A percentile compares a stretch with the other conserved stretches of the same genome.
phyloP scores from a whole-genome alignment of 805 yeast genomes.

The Komagataella phaffii region DNA sequence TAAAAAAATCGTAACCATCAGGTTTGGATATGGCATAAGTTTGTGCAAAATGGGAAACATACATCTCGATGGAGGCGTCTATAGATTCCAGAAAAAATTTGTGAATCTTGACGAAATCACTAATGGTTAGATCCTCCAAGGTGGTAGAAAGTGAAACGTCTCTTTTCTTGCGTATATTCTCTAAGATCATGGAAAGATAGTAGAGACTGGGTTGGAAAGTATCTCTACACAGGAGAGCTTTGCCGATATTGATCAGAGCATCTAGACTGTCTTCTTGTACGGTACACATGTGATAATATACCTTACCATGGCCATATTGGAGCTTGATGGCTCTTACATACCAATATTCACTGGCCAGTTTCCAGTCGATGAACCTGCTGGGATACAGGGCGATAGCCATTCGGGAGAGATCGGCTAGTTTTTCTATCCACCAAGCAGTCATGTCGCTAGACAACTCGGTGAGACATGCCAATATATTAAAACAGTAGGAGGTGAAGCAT shows the following conservation, averaged over 20 bases:
- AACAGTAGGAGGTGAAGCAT: constrained; percentile 62
- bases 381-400: constrained; percentile 83
- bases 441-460: constrained; percentile 42
- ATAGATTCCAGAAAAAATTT: constrained; percentile 53
- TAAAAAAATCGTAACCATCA: constrained; percentile 6
- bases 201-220: constrained; percentile 78
- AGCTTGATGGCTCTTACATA: constrained; percentile 60
- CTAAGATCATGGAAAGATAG: constrained; percentile 65
- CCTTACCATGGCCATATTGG: constrained; percentile 73
- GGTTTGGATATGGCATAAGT: constrained; percentile 38
- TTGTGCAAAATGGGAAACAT: constrained; percentile 50
- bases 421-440: constrained; percentile 74
- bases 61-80: constrained; percentile 11
- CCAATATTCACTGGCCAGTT: constrained; percentile 73
- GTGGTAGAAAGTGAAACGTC: constrained; percentile 38
- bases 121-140: constrained; percentile 34
- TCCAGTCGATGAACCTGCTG: constrained; percentile 77
- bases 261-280: constrained; percentile 69
- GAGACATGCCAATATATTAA: constrained; percentile 40
- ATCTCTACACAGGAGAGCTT: constrained; percentile 66
- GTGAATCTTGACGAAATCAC: constrained; percentile 52
- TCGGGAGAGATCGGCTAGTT: constrained; percentile 72
- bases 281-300: constrained; percentile 79
- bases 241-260: constrained; percentile 70
- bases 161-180: constrained; percentile 58